Conservation (phyloP, 129 eudicot species). For the Solidago caesia region DNA sequence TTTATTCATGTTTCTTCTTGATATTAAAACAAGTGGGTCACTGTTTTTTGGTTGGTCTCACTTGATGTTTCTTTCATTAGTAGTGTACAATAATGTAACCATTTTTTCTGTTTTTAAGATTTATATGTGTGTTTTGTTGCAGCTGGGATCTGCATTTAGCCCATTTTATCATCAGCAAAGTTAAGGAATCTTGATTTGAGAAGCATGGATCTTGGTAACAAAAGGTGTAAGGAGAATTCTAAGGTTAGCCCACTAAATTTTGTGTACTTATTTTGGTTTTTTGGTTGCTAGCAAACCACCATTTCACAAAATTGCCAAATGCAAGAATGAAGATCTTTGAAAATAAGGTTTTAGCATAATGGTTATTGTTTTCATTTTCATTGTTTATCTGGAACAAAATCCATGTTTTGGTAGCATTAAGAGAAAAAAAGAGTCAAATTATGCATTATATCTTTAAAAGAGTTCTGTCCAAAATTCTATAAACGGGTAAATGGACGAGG, state of each 20-base stretch:
- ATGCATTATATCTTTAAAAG: neutral
- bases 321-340: neutral
- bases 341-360: too few relatives aligned
- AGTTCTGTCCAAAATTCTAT: neutral
- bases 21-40: slow-evolving; percentile 25
- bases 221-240: slow-evolving; percentile 41
- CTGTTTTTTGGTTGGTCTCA: slow-evolving; percentile 23
- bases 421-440: neutral
- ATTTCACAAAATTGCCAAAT: neutral
- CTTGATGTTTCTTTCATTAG: slow-evolving; percentile 10
- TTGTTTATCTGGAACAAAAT: neutral
- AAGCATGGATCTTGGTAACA: slow-evolving; percentile 59
- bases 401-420: neutral
- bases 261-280: neutral
- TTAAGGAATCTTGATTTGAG: slow-evolving; percentile 16
- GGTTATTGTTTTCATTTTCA: neutral
- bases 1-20: slow-evolving; percentile 24
- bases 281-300: slow-evolving; percentile 16
- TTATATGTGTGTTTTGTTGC: slow-evolving; percentile 27
- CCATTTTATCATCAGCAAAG: slow-evolving; percentile 11
- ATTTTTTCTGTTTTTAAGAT: slow-evolving; percentile 7
- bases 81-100: slow-evolving; percentile 8
- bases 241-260: slow-evolving; percentile 41
- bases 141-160: slow-evolving; percentile 44
- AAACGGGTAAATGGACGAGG: too few relatives aligned